Percentiles rank a stretch among this genome's conserved stretches.
These are phyloP conservation scores for Collariella sp. DNA, from an alignment of 495 filamentous ascomycete genomes.

Conservation along the genomic window DNA sequence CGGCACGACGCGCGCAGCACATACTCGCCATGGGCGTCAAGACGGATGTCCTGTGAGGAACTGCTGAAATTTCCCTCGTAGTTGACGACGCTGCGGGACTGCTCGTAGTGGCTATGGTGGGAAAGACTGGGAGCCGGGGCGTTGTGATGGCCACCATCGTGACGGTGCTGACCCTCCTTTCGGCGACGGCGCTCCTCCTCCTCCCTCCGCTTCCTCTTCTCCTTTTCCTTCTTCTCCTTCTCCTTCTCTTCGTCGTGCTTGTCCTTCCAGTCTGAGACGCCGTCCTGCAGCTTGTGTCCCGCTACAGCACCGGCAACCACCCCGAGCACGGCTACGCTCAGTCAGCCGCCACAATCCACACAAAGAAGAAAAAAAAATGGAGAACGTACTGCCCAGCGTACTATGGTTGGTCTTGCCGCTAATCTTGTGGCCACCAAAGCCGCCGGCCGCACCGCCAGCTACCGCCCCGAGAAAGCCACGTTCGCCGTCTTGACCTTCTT, in stretches of 20 bases:
- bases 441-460: constrained; percentile 28
- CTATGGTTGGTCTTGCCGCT: constrained; percentile 28
- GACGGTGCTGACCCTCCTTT: constrained; percentile 12
- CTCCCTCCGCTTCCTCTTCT: constrained; percentile 7
- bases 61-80: constrained; percentile 26
- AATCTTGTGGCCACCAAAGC: constrained; percentile 28
- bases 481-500: constrained; percentile 22
- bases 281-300: constrained; percentile 33
- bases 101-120: background rate
- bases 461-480: constrained; percentile 30
- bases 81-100: constrained; percentile 6
- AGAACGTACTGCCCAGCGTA: constrained; percentile 17
- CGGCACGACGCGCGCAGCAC: constrained; percentile 27
- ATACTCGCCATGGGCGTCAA: constrained; percentile 27
- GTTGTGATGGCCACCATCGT: background rate
- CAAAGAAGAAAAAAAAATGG: background rate
- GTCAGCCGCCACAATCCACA: background rate
- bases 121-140: background rate
- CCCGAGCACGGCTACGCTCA: constrained; percentile 19
- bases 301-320: constrained; percentile 30
- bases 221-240: constrained; percentile 13
- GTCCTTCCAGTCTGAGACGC: constrained; percentile 29
- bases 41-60: constrained; percentile 26
- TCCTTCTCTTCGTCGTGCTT: constrained; percentile 29
- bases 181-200: constrained; percentile 9